These are phyloP conservation scores for Lyophyllum shimeji DNA, from an alignment of 768 basidiomycete species.

Conservation along the genomic window DNA sequence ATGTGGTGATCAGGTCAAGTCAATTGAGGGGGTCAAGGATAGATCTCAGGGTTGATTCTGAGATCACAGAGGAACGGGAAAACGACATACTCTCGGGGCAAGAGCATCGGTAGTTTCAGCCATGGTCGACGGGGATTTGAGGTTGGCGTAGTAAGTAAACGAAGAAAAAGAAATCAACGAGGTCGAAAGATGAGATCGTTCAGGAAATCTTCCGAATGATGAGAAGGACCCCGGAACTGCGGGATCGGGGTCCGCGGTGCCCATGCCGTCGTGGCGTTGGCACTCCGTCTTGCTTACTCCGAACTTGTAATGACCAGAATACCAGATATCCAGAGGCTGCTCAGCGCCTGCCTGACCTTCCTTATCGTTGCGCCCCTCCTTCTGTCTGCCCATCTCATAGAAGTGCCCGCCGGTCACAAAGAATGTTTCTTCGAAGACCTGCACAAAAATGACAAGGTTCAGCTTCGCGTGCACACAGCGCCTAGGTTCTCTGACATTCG, in stretches of 20 bases:
- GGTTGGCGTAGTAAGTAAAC: slow-evolving; percentile 20
- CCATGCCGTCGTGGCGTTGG: not conserved
- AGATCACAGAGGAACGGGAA: slow-evolving; percentile 14
- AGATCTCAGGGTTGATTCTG: slow-evolving; percentile 14
- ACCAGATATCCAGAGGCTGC: slow-evolving; percentile 35
- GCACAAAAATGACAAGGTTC: slow-evolving; percentile 85
- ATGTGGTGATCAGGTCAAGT: slow-evolving; percentile 15
- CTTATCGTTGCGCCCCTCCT: slow-evolving; percentile 41
- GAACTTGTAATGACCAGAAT: slow-evolving; percentile 13
- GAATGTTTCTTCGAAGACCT: slow-evolving; percentile 98
- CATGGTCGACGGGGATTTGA: slow-evolving; percentile 42
- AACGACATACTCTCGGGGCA: slow-evolving; percentile 63
- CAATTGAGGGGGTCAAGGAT: not conserved
- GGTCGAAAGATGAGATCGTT: not conserved
- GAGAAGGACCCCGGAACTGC: slow-evolving; percentile 17
- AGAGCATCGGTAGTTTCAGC: slow-evolving; percentile 62
- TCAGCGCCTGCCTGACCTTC: slow-evolving; percentile 38
- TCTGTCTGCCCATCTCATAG: slow-evolving; percentile 66
- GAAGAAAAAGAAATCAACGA: slow-evolving; percentile 16
- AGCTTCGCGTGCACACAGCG: slow-evolving; percentile 1
- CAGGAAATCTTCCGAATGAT: slow-evolving; percentile 6
- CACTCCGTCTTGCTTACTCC: slow-evolving; percentile 1
- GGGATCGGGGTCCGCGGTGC: slow-evolving; percentile 16
- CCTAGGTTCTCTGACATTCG: not conserved
- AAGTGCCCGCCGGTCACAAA: slow-evolving; percentile 75